These are phyloP conservation scores for Mucor piriformis DNA, from an alignment of 371 early-diverging fungal genomes.

Conservation along the genomic window DNA sequence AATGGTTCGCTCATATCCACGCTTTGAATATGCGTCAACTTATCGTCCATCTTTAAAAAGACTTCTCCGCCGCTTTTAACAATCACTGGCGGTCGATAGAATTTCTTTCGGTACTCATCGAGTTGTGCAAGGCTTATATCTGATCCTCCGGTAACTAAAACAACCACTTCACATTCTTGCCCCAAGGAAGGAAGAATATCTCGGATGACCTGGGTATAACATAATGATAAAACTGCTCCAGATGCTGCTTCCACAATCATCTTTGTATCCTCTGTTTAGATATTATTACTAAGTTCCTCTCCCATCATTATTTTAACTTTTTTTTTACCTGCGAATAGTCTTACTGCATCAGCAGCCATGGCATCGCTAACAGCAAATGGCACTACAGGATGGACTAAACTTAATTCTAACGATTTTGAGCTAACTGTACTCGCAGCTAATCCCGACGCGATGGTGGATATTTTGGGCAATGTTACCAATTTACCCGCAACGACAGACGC, in stretches of 20 bases:
- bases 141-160: slow-evolving; percentile 65
- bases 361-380: slow-evolving; percentile 67
- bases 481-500: slow-evolving; percentile 65
- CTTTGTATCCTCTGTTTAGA: slow-evolving; percentile 54
- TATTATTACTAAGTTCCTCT: not conserved
- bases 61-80: slow-evolving; percentile 64
- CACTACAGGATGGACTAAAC: slow-evolving; percentile 60
- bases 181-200: slow-evolving; percentile 57
- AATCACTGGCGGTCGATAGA: slow-evolving; percentile 54
- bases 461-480: slow-evolving; percentile 53
- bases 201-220: slow-evolving; percentile 58
- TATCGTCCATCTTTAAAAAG: slow-evolving; percentile 56
- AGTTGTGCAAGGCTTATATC: slow-evolving; percentile 55
- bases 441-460: slow-evolving; percentile 58
- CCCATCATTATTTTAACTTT: not conserved
- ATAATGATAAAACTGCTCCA: slow-evolving; percentile 58
- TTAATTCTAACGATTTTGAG: slow-evolving; percentile 59
- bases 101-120: slow-evolving; percentile 54
- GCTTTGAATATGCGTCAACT: slow-evolving; percentile 34
- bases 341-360: slow-evolving; percentile 60
- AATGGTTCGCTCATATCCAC: slow-evolving; percentile 37
- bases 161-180: slow-evolving; percentile 53
- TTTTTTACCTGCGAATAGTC: slow-evolving; percentile 55
- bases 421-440: slow-evolving; percentile 56
- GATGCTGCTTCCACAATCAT: slow-evolving; percentile 63